Evolutionary conservation across 129 eudicot species (phyloP).

Genomic region (Calendula officinalis): DNA sequence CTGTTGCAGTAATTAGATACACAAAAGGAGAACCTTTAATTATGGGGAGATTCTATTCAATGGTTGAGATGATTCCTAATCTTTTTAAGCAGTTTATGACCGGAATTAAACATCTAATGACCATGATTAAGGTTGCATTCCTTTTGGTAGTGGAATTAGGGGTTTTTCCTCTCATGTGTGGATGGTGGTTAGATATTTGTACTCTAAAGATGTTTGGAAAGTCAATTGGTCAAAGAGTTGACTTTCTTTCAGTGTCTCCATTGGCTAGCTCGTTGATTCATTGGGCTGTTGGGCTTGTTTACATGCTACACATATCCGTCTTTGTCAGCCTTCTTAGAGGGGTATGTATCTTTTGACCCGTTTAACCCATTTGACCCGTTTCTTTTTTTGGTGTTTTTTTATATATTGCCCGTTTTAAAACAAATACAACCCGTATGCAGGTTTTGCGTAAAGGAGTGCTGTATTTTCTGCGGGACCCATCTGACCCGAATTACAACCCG

Average conservation of each 20-base stretch:
- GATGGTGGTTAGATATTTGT: conserved; percentile 98
- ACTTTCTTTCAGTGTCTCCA: conserved; percentile 81
- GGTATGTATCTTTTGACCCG: conserved; percentile 35
- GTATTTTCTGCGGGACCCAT: conserved; percentile 93
- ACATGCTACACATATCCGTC: conserved; percentile 91
- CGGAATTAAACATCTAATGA: conserved; percentile 82
- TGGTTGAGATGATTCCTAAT: conserved; percentile 73
- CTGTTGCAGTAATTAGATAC: conserved; percentile 65
- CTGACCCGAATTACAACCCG: conserved; percentile 95
- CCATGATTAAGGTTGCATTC: conserved; percentile 96
- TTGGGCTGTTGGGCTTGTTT: conserved; percentile 94
- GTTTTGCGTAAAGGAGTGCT: conserved; percentile 87
- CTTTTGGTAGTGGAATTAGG: conserved; percentile 91
- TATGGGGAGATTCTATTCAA: conserved; percentile 81
- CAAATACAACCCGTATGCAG: conserved; percentile 23
- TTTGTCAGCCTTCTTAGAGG: conserved; percentile 99
- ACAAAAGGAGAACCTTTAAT: conserved; percentile 81
- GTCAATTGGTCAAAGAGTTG: conserved; percentile 73
- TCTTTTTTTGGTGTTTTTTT: too few species aligned
- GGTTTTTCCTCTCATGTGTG: conserved; percentile 95
- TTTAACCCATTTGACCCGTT: too few species aligned
- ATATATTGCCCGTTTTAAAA: too few species aligned
- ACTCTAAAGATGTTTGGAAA: conserved; percentile 94
- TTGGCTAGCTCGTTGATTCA: conserved; percentile 92
- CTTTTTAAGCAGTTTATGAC: conserved; percentile 85